Conservation (phyloP, 2,329 filamentous ascomycete species). For the Epichloe amarillans region DNA sequence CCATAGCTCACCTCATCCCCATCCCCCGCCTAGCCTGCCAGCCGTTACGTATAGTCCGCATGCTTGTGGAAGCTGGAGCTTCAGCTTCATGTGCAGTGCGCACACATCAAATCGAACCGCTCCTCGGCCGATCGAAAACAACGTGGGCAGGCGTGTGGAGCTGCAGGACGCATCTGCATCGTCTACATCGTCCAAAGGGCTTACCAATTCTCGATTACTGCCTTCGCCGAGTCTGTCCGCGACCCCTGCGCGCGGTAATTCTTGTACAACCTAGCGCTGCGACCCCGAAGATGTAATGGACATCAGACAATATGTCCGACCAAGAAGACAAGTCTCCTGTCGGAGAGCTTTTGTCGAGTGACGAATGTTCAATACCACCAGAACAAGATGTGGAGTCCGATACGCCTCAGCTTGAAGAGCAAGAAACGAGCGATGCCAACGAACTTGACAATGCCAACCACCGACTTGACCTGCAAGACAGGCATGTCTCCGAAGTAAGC, state of each 20-base stretch:
- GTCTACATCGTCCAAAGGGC: not conserved
- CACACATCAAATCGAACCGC: not conserved
- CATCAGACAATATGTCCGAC: conserved; percentile 31
- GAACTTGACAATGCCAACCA: conserved; percentile 15
- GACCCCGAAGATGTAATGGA: conserved; percentile 22
- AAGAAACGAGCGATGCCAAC: not conserved
- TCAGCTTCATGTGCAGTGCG: not conserved
- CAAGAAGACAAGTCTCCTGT: conserved; percentile 30
- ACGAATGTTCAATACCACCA: conserved; percentile 29
- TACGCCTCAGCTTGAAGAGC: conserved; percentile 4
- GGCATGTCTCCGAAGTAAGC: conserved; percentile 35
- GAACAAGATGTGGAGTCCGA: conserved; percentile 11
- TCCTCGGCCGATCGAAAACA: not conserved
- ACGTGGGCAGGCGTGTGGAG: not conserved
- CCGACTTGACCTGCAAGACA: conserved; percentile 30
- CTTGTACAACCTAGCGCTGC: not conserved
- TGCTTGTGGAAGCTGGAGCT: not conserved
- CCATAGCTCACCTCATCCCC: conserved; percentile 6
- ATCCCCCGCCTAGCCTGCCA: not conserved
- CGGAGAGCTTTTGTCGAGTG: conserved; percentile 26
- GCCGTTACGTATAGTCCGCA: conserved; percentile 7
- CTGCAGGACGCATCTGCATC: not conserved
- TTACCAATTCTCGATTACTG: not conserved
- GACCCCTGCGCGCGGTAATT: not conserved
- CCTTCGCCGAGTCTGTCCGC: not conserved